phyloP scores from a whole-genome alignment of 352 stramenopile genomes.

The Globisporangium okanoganense region DNA sequence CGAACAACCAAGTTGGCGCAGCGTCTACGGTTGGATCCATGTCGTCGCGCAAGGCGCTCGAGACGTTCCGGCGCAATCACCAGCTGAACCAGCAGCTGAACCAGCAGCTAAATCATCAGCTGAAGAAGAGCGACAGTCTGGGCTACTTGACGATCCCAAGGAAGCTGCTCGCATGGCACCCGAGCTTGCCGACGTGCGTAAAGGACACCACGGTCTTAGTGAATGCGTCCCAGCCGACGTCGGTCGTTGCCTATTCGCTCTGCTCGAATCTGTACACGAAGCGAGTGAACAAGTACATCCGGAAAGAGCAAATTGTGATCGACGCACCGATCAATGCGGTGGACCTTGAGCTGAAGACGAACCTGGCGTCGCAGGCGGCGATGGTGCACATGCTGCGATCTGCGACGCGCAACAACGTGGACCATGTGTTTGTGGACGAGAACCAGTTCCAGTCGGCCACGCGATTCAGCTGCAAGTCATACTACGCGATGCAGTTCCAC shows the following conservation, averaged over 20 bases:
- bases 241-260: conserved; percentile 81
- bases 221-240: conserved; percentile 78
- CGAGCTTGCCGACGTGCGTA: conserved; percentile 62
- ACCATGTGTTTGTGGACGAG: conserved; percentile 83
- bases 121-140: conserved; percentile 51
- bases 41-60: conserved; percentile 52
- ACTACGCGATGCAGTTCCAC: conserved; percentile 89
- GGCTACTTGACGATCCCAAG: conserved; percentile 79
- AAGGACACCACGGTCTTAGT: conserved; percentile 76
- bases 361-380: conserved; percentile 11
- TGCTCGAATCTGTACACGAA: conserved; percentile 81
- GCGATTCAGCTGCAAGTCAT: conserved; percentile 86
- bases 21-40: conserved; percentile 67
- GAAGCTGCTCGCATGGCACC: conserved; percentile 76
- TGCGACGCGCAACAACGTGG: conserved; percentile 71
- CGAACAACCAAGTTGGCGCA: conserved; percentile 23
- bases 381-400: conserved; percentile 74
- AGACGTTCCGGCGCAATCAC: conserved; percentile 60
- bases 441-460: conserved; percentile 80
- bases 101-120: conserved; percentile 64
- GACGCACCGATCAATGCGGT: conserved; percentile 31
- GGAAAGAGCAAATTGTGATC: conserved; percentile 39
- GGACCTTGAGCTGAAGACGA: conserved; percentile 20
- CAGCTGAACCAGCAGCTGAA: conserved; percentile 70
- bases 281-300: conserved; percentile 71